Conservation (phyloP, 352 stramenopile genomes). For the Phytopythium litorale region DNA sequence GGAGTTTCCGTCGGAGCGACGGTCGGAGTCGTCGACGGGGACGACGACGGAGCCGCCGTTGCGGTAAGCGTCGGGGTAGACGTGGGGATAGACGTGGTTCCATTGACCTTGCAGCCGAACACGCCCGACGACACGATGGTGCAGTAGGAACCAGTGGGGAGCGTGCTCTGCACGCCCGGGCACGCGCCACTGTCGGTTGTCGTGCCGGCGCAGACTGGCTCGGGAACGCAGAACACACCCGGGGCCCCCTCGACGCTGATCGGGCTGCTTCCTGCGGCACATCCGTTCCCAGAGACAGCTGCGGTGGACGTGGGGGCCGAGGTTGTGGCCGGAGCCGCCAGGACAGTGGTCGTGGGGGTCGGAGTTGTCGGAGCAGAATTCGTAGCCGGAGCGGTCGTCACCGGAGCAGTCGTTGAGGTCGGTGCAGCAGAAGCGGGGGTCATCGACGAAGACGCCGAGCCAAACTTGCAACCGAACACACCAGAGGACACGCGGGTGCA, state of each 20-base stretch:
- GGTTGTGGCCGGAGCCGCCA: not conserved
- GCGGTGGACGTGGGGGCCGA: not conserved
- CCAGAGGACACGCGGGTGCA: conserved; percentile 5
- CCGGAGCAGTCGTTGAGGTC: not conserved
- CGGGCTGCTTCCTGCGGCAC: not conserved
- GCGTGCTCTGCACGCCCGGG: conserved; percentile 2
- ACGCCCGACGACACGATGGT: conserved; percentile 5
- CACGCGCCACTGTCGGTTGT: conserved; percentile 2
- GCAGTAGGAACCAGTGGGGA: conserved; percentile 8
- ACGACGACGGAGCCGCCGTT: not conserved
- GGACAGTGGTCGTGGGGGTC: no score
- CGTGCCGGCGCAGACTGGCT: conserved; percentile 6
- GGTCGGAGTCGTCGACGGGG: not conserved
- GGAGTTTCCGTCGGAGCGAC: not conserved
- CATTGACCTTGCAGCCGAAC: conserved; percentile 1
- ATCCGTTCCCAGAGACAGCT: not conserved
- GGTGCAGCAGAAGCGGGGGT: no score
- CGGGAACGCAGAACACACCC: conserved; percentile 3
- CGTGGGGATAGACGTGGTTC: not conserved
- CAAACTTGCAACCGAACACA: conserved; percentile 9
- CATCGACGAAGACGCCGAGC: no score
- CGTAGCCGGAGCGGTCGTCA: not conserved
- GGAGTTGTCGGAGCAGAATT: not conserved
- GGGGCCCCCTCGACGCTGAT: conserved; percentile 10
- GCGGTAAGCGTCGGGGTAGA: not conserved